Evolutionary conservation across 176 grass and related monocot genomes (phyloP), one percentile per base, ranked within the genome.

Genomic region (Panicum miliaceum): DNA sequence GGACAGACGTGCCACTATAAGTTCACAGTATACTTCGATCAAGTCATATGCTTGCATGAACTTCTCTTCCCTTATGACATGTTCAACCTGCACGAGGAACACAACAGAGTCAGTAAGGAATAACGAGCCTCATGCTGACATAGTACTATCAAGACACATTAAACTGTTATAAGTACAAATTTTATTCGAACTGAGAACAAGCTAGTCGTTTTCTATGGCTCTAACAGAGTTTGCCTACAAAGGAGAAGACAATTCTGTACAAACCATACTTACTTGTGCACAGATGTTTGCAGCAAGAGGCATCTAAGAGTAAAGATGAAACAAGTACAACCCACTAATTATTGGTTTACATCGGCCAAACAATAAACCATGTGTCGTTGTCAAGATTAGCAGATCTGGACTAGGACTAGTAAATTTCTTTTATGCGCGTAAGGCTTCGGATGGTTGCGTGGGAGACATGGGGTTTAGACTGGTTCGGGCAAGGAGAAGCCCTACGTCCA

Each of bases 61-160:
- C 77, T 98, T 98, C 80, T 98, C 92, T 68, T 98, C 96, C 78
- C 93, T 93, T 80, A 98, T 98, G 50, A 95, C 96, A 92, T 98
- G 96, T 86, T 99, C 96, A 80, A 99, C 96, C 96, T 99, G 85
- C 32, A 16, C 20, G 7, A 63, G 45, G 79, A 64, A 79, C 8
- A 76, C 61, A 84, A 67, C 20, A 64, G 22, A 11, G 20, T n/a
- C 37, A 74, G 80, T 25, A 58, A 78, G 79, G 64, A 78, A 66
- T 34, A 57, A n/a, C 56, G 68, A 43, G 36, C 38, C 46, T 85
- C 7, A 18, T 46, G 14, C 68, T 74, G 13, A 59, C 3, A 8
- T 18, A 57, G 36, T 45, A 56, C 68, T 9, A 74, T 43, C 16
- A 64, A 41, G 76, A 79, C 42, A 73, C 3, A 1, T 32, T 80